phyloP scores from a whole-genome alignment of 129 eudicot species.

The Chrysanthemum lavandulifolium region DNA sequence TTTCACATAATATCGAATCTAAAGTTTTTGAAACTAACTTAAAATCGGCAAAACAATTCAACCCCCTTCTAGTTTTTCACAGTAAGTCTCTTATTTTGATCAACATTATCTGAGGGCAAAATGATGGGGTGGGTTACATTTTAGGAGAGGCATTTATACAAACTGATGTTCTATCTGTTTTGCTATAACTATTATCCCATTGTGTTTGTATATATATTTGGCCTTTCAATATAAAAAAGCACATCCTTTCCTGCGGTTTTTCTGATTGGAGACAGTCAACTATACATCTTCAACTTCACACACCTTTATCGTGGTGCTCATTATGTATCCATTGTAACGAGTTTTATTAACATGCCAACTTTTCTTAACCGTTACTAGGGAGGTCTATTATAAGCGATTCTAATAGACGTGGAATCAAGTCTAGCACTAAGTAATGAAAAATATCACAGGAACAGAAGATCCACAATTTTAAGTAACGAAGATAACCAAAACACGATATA shows the following conservation, averaged over 20 bases:
- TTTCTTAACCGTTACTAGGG: too few species aligned
- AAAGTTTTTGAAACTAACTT: too few species aligned
- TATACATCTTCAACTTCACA: background rate
- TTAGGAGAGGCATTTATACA: conserved; percentile 13
- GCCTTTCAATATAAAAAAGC: background rate
- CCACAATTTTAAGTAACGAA: too few species aligned
- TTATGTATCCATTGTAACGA: background rate
- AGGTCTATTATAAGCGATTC: background rate
- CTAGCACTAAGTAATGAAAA: background rate
- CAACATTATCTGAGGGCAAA: background rate
- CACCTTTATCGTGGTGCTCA: conserved; percentile 12
- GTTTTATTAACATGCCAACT: too few species aligned
- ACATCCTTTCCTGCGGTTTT: conserved; percentile 4
- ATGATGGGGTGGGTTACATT: conserved; percentile 60
- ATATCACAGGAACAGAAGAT: too few species aligned
- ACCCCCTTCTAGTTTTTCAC: too few species aligned
- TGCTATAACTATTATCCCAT: background rate
- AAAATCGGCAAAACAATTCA: too few species aligned
- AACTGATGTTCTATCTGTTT: background rate
- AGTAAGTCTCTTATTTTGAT: too few species aligned
- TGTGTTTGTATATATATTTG: conserved; percentile 4
- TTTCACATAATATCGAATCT: too few species aligned
- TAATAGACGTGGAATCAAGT: background rate
- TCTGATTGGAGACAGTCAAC: background rate
- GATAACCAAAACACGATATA: too few species aligned